These are phyloP conservation scores for Epithele typhae DNA, from an alignment of 768 basidiomycete genomes.

Conservation along the genomic window DNA sequence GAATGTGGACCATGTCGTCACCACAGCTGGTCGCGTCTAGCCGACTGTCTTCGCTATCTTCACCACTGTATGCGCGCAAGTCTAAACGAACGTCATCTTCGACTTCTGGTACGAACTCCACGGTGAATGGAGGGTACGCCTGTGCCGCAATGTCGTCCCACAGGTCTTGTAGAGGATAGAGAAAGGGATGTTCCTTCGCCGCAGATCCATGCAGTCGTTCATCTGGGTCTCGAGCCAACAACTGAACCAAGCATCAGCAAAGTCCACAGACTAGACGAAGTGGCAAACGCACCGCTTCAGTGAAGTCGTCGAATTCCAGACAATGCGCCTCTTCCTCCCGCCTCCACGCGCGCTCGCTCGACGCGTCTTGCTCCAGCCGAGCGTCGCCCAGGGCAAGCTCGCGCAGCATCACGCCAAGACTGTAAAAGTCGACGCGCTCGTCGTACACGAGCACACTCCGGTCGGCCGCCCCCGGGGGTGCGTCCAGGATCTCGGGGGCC, in stretches of 20 bases:
- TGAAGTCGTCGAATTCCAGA: not conserved
- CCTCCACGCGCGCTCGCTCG: conserved; percentile 11
- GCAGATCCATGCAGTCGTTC: conserved; percentile 6
- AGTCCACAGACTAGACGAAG: not conserved
- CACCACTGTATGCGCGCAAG: conserved; percentile 9
- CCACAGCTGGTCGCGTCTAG: not conserved
- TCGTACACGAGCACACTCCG: conserved; percentile 11
- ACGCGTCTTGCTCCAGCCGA: not conserved
- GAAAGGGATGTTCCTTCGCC: conserved; percentile 7
- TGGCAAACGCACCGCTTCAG: not conserved
- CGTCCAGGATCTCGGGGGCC: conserved; percentile 13
- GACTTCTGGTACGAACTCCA: conserved; percentile 1
- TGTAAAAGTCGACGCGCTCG: conserved; percentile 16
- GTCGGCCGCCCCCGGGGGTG: not conserved
- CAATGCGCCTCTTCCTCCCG: too few species aligned
- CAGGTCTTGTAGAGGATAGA: conserved; percentile 3
- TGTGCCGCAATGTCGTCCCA: conserved; percentile 12
- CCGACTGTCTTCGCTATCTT: conserved; percentile 5
- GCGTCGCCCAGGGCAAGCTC: conserved; percentile 10
- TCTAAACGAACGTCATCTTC: conserved; percentile 11
- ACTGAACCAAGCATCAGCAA: not conserved
- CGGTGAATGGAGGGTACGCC: conserved; percentile 5
- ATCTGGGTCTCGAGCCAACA: not conserved
- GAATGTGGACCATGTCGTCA: conserved; percentile 5
- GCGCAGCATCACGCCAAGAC: conserved; percentile 12